Evolutionary conservation across 2,329 filamentous ascomycete genomes (phyloP).

Genomic region (Keithomyces neogunnii): DNA sequence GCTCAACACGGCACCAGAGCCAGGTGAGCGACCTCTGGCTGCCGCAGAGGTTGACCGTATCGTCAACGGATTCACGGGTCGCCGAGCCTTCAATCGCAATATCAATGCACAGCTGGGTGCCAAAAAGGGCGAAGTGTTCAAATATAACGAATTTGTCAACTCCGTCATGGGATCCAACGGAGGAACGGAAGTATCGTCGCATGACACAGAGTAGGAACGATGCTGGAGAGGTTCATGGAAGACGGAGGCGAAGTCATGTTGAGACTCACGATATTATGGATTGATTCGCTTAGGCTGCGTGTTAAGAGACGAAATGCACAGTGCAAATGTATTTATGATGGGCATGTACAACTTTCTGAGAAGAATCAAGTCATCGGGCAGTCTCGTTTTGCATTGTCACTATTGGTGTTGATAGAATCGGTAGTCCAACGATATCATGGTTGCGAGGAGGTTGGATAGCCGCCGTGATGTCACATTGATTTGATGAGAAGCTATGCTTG

Average conservation of each 20-base stretch:
- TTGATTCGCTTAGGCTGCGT: not conserved
- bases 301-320: no score
- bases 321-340: not conserved
- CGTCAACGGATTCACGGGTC: slow-evolving; percentile 76
- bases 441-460: not conserved
- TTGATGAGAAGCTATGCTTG: not conserved
- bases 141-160: slow-evolving; percentile 85
- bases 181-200: slow-evolving; percentile 18
- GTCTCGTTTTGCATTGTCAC: not conserved
- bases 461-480: not conserved
- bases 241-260: not conserved
- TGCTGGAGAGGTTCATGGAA: not conserved
- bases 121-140: slow-evolving; percentile 80
- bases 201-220: slow-evolving; percentile 19
- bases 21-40: slow-evolving; percentile 55
- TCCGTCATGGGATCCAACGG: slow-evolving; percentile 51
- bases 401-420: not conserved
- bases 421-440: not conserved
- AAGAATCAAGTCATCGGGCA: not conserved
- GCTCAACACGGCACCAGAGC: slow-evolving; percentile 71
- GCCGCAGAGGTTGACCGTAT: slow-evolving; percentile 76
- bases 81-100: slow-evolving; percentile 69
- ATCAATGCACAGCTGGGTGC: slow-evolving; percentile 40
- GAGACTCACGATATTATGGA: not conserved
- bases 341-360: not conserved